Evolutionary conservation across 495 filamentous ascomycete species (phyloP).

Genomic region (Clohesyomyces aquaticus): DNA sequence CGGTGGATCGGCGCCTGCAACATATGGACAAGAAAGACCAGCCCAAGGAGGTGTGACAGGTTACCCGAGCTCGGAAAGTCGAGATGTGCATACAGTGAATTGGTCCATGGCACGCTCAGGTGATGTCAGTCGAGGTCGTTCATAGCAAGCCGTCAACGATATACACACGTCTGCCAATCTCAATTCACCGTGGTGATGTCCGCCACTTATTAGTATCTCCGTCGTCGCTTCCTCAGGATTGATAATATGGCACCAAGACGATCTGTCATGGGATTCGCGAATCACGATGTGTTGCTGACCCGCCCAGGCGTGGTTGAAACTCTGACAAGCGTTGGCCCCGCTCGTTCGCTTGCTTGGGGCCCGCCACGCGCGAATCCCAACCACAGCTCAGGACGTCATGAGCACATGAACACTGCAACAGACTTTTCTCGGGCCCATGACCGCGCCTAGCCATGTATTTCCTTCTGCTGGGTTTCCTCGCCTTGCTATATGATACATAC

Average conservation of each 20-base stretch:
- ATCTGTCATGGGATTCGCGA: slow-evolving; percentile 4
- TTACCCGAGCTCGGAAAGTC: too few species aligned
- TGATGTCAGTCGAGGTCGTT: too few species aligned
- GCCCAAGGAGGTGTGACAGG: slow-evolving; percentile 9
- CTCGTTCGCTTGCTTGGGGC: slow-evolving; percentile 22
- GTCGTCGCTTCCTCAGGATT: not conserved
- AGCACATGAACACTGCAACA: slow-evolving; percentile 29
- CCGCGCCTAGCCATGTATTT: not conserved
- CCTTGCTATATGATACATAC: too few species aligned
- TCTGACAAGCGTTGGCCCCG: slow-evolving; percentile 10
- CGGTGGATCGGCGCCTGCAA: slow-evolving; percentile 3
- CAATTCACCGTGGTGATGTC: not conserved
- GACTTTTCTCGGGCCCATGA: slow-evolving; percentile 9
- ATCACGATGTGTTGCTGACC: not conserved
- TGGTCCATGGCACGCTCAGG: too few species aligned
- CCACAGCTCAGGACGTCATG: slow-evolving; percentile 26
- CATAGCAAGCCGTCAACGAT: too few species aligned
- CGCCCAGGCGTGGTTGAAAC: too few species aligned
- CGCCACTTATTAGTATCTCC: not conserved
- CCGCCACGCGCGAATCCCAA: slow-evolving; percentile 6
- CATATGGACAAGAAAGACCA: not conserved
- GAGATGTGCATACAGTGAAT: too few species aligned
- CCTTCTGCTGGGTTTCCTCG: too few species aligned
- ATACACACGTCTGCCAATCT: too few species aligned
- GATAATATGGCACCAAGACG: not conserved